Conservation (phyloP, 2,329 filamentous ascomycete species). For the Seiridium cupressi region DNA sequence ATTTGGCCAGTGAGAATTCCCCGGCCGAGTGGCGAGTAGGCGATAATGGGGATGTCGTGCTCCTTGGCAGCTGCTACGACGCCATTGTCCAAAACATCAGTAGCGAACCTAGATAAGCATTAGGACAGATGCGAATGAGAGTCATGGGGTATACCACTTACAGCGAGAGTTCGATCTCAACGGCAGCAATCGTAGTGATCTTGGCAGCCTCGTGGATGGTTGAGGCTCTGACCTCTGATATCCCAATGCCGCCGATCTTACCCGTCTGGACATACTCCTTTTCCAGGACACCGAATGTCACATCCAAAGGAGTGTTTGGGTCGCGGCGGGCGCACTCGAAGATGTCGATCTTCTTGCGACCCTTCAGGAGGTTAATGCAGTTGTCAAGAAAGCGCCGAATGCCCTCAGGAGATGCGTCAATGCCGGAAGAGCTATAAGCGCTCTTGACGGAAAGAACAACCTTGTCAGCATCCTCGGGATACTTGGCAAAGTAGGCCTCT, state of each 20-base stretch:
- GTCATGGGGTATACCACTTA: slow-evolving; percentile 12
- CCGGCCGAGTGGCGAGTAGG: slow-evolving; percentile 68
- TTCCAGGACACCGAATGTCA: slow-evolving; percentile 30
- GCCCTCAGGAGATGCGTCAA: slow-evolving; percentile 46
- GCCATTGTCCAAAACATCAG: slow-evolving; percentile 25
- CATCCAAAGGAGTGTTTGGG: slow-evolving; percentile 33
- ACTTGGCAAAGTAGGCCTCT: slow-evolving; percentile 52
- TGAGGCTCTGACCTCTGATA: slow-evolving; percentile 37
- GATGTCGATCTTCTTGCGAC: slow-evolving; percentile 50
- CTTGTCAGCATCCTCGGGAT: slow-evolving; percentile 55
- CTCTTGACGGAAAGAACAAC: slow-evolving; percentile 58
- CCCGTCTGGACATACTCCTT: slow-evolving; percentile 36
- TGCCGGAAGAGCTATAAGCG: slow-evolving; percentile 32
- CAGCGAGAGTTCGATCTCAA: slow-evolving; percentile 38
- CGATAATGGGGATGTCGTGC: slow-evolving; percentile 66
- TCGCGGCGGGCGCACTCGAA: slow-evolving; percentile 53
- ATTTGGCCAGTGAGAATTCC: slow-evolving; percentile 56
- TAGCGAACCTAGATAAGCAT: slow-evolving; percentile 14
- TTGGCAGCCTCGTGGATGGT: slow-evolving; percentile 35
- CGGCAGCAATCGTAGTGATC: slow-evolving; percentile 30
- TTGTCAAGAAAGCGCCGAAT: slow-evolving; percentile 50
- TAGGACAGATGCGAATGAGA: slow-evolving; percentile 8
- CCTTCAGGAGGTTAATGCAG: slow-evolving; percentile 37
- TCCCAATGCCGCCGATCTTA: slow-evolving; percentile 36
- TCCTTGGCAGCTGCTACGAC: slow-evolving; percentile 52